These are phyloP conservation scores for Carallia brachiata DNA, from an alignment of 345 rosid genomes.

Conservation along the genomic window DNA sequence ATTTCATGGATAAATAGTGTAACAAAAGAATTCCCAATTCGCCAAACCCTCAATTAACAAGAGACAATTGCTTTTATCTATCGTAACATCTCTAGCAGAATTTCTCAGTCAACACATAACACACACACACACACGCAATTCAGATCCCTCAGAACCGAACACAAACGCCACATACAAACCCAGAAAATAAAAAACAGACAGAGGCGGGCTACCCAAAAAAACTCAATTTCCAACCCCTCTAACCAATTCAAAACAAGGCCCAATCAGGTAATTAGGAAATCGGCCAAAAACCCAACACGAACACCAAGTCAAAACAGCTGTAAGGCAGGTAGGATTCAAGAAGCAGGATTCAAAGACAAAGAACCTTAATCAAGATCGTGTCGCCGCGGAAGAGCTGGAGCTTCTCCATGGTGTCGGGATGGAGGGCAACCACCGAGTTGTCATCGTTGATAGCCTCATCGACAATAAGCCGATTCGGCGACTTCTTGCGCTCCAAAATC, in stretches of 20 bases:
- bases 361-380: constrained; percentile 85
- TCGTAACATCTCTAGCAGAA: background rate
- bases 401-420: constrained; percentile 93
- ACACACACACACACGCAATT: background rate
- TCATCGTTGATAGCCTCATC: constrained; percentile 90
- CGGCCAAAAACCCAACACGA: no score
- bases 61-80: background rate
- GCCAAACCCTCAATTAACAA: background rate
- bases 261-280: no score
- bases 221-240: constrained; percentile 1
- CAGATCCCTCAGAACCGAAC: background rate
- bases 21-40: background rate
- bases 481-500: constrained; percentile 86
- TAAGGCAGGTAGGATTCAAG: no score
- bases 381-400: constrained; percentile 98
- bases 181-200: background rate
- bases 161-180: background rate
- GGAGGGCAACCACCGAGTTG: constrained; percentile 83
- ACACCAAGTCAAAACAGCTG: background rate
- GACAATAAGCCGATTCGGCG: constrained; percentile 81
- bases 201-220: background rate
- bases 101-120: background rate
- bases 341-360: no score
- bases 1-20: no score
- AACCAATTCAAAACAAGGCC: no score